A percentile compares a stretch with the other conserved stretches of the same genome.
Conservation (phyloP, 202 grass and related monocot species). For the Panicum hallii region DNA sequence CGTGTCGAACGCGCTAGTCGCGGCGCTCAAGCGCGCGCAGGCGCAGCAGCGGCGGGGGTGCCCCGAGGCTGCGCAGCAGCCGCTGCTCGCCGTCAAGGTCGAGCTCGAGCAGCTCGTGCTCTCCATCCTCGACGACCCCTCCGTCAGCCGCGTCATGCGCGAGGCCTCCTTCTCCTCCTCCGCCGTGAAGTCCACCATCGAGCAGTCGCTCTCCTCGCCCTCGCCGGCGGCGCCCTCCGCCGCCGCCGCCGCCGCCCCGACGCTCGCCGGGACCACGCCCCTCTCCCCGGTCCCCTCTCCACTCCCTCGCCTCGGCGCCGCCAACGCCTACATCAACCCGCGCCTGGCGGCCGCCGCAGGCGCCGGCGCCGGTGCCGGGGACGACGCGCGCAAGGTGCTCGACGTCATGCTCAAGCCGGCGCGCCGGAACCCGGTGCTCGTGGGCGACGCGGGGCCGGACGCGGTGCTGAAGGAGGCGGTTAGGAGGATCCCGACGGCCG, state of each 20-base stretch:
- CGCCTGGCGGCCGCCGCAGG: constrained; percentile 43
- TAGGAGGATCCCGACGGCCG: constrained; percentile 54
- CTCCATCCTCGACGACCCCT: constrained; percentile 92
- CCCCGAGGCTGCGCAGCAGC: constrained; percentile 75
- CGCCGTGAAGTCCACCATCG: constrained; percentile 79
- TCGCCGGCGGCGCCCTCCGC: constrained; percentile 44
- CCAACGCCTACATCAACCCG: constrained; percentile 61
- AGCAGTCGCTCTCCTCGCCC: constrained; percentile 69
- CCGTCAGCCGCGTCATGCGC: constrained; percentile 97
- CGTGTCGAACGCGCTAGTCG: constrained; percentile 82
- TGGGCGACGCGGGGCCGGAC: constrained; percentile 72
- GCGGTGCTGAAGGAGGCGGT: constrained; percentile 65
- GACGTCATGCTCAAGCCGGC: constrained; percentile 78
- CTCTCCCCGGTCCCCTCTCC: constrained; percentile 33
- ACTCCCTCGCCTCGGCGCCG: constrained; percentile 4
- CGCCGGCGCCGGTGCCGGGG: constrained; percentile 34
- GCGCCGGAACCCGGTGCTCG: constrained; percentile 82
- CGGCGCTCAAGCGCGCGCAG: constrained; percentile 95
- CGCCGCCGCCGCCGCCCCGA: constrained; percentile 10
- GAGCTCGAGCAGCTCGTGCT: constrained; percentile 94
- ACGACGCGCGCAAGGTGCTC: constrained; percentile 82
- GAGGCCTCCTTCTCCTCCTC: constrained; percentile 89
- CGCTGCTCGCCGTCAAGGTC: constrained; percentile 86
- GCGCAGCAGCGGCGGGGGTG: constrained; percentile 83
- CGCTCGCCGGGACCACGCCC: background rate